Conservation (phyloP, 2,329 filamentous ascomycete genomes). For the Pestalotiopsis sp. region DNA sequence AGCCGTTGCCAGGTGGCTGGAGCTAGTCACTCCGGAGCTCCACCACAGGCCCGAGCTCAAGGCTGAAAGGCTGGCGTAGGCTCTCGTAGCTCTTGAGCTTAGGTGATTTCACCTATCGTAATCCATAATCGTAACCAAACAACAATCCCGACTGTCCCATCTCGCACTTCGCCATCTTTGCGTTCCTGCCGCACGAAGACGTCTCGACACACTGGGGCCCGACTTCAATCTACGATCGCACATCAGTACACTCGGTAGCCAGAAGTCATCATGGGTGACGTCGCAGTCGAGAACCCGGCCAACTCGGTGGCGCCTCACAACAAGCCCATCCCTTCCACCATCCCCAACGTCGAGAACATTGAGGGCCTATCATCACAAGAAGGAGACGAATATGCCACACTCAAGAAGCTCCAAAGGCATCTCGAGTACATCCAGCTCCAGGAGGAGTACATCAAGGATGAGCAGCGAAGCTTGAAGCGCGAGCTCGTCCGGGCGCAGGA, state of each 20-base stretch:
- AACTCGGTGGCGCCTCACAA: constrained; percentile 76
- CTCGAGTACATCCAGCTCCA: constrained; percentile 98
- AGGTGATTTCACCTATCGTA: constrained; percentile 9
- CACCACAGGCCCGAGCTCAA: constrained; percentile 6
- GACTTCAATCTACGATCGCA: background rate
- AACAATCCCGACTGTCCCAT: background rate
- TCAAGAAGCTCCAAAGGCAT: constrained; percentile 96
- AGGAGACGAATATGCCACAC: constrained; percentile 88
- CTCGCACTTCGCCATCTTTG: background rate
- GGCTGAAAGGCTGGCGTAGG: constrained; percentile 13
- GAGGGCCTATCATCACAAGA: constrained; percentile 80
- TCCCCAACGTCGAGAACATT: constrained; percentile 86
- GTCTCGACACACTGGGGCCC: background rate
- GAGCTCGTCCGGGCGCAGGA: constrained; percentile 97
- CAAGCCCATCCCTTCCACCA: constrained; percentile 76
- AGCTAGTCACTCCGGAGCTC: background rate
- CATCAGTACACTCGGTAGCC: background rate
- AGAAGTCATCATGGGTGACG: constrained; percentile 72
- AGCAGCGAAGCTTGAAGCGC: constrained; percentile 95
- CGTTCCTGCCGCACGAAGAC: background rate
- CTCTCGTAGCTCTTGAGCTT: background rate
- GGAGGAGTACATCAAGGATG: constrained; percentile 99
- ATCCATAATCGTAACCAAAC: constrained; percentile 7
- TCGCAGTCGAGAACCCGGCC: constrained; percentile 78
- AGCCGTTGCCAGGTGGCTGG: background rate